Evolutionary conservation across 306 rosid genomes (phyloP), one percentile per base, ranked within the genome.

Genomic region (Geum urbanum): DNA sequence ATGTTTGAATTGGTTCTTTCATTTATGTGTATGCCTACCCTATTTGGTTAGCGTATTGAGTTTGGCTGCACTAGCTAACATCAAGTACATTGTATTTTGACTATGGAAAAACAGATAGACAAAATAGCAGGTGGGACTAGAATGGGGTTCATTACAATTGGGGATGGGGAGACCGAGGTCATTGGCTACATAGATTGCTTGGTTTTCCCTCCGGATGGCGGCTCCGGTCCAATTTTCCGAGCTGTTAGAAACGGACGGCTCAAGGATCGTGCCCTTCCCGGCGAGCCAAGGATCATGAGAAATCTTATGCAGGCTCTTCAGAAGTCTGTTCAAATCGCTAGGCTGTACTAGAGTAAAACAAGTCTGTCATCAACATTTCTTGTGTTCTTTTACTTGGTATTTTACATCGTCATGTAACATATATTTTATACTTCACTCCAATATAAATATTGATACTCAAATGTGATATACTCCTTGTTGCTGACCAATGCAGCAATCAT

Each of bases 271-370:
- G 76, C 82, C 35, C 92, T 84, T n/a, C 97, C 97, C 0, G 97
- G 99, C 46, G 97, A 94, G 66, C 91, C 96, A 14, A 88, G 99
- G 75, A 88, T 94, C 44, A 94, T 94, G 97, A 86, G 95, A 73
- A 90, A 96, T 67, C 96, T 91, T 72, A 81, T 85, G 70, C 59
- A 62, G 73, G 99, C 99, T 76, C 91, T 94, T 51, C 77, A 87
- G 78, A 91, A 83, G 73, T 88, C 97, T 0, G 91, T 94, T 81
- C 81, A 87, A 80, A 94, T 94, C 5, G 81, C 97, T 27, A 80
- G 74, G 77, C 72, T 86, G 64, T 94, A 82, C 67, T 71, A 78
- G 73, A 82, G 63, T 88, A 82, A 32, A 87, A 63, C 50, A 5
- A 64, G 20, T 24, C 43, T 32, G 13, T 50, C 43, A 11, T 0